These are phyloP conservation scores for Cryphonectria japonica DNA, from an alignment of 2,329 filamentous ascomycete species.

Conservation along the genomic window DNA sequence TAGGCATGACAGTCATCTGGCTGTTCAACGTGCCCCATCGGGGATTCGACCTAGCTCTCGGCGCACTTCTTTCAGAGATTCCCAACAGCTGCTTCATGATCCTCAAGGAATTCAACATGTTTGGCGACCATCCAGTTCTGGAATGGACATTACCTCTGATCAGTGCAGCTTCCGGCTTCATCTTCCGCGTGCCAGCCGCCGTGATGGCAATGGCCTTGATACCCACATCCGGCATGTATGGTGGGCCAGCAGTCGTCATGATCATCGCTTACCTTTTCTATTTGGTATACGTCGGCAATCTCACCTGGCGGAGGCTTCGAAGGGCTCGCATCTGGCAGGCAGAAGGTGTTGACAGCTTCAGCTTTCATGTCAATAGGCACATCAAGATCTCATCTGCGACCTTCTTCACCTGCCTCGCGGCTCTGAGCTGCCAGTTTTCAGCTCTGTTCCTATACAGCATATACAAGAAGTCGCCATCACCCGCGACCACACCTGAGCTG, in stretches of 20 bases:
- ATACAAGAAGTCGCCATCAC: not conserved
- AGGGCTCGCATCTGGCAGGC: slow-evolving; percentile 6
- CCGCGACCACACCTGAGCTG: not conserved
- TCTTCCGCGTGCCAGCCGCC: slow-evolving; percentile 18
- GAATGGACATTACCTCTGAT: slow-evolving; percentile 22
- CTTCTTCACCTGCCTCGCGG: slow-evolving; percentile 15
- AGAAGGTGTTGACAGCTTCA: slow-evolving; percentile 11
- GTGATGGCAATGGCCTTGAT: slow-evolving; percentile 21
- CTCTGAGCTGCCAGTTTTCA: slow-evolving; percentile 4
- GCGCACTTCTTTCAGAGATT: slow-evolving; percentile 31
- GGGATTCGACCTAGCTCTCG: slow-evolving; percentile 31
- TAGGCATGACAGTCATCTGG: slow-evolving; percentile 28
- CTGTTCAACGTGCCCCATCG: slow-evolving; percentile 30
- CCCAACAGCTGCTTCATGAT: slow-evolving; percentile 27
- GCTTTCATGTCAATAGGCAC: slow-evolving; percentile 2
- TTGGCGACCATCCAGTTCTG: slow-evolving; percentile 11
- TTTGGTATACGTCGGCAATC: slow-evolving; percentile 19
- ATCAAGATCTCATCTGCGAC: slow-evolving; percentile 14
- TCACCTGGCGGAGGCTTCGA: slow-evolving; percentile 18
- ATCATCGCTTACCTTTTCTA: slow-evolving; percentile 16
- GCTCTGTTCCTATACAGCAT: slow-evolving; percentile 14
- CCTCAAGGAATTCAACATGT: slow-evolving; percentile 27
- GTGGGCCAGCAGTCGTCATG: slow-evolving; percentile 3
- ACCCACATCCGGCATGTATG: slow-evolving; percentile 19
- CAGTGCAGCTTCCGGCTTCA: slow-evolving; percentile 9